These are phyloP conservation scores for Suillus americanus DNA, from an alignment of 768 basidiomycete species.

Conservation along the genomic window DNA sequence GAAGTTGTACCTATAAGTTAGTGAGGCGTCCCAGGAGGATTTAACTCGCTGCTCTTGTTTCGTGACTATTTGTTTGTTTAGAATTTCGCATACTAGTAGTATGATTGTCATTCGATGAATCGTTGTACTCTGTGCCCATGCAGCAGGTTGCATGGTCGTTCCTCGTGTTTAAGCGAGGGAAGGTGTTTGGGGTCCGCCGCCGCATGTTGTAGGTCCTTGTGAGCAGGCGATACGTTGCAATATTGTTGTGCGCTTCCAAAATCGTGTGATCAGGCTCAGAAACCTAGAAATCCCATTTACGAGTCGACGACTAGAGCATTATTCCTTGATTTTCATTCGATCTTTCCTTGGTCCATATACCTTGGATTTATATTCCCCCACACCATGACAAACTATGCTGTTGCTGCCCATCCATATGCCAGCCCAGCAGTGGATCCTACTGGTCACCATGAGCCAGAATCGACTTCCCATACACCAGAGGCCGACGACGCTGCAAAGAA, in stretches of 20 bases:
- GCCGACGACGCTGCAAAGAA: slow-evolving; percentile 36
- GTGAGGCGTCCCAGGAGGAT: not conserved
- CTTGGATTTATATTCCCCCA: not conserved
- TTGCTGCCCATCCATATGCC: slow-evolving; percentile 23
- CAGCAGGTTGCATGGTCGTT: not conserved
- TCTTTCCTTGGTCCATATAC: not conserved
- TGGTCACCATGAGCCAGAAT: slow-evolving; percentile 26
- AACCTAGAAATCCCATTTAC: not conserved
- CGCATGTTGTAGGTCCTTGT: slow-evolving; percentile 6
- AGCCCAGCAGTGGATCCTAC: slow-evolving; percentile 15
- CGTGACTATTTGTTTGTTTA: not conserved
- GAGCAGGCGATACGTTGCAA: slow-evolving; percentile 5
- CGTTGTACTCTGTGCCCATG: not conserved
- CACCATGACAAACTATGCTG: slow-evolving; percentile 28
- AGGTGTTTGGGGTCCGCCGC: slow-evolving; percentile 3
- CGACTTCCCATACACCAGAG: slow-evolving; percentile 16
- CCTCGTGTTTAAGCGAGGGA: not conserved
- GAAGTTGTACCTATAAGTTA: not conserved
- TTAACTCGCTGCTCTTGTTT: not conserved
- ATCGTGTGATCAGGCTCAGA: slow-evolving; percentile 7
- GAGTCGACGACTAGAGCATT: not conserved
- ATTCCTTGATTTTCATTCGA: not conserved
- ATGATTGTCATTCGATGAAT: not conserved
- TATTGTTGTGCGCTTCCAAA: not conserved
- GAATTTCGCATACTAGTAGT: not conserved